Conservation (phyloP, 371 early-diverging fungal genomes). For the Syncephalastrum sp. region DNA sequence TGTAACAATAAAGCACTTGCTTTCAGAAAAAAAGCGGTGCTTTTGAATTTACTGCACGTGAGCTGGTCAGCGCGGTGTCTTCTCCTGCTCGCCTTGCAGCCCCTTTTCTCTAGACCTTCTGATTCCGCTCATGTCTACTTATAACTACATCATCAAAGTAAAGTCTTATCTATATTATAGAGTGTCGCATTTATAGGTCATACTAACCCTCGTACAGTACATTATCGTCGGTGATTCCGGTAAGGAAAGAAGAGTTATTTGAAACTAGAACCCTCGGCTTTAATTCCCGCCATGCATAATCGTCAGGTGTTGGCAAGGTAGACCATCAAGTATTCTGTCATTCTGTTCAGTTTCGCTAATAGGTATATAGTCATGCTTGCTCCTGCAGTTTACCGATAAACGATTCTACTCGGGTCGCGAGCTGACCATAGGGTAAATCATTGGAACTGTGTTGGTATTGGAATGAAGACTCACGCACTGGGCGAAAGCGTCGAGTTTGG, state of each 20-base stretch:
- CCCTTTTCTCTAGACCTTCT: constrained; percentile 10
- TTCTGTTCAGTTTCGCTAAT: background rate
- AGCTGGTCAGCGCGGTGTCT: too few species aligned
- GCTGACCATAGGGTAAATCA: constrained; percentile 75
- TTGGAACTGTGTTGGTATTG: background rate
- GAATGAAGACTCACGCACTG: background rate
- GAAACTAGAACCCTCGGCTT: background rate
- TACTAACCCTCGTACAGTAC: constrained; percentile 19
- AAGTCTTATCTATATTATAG: background rate
- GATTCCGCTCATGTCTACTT: constrained; percentile 30
- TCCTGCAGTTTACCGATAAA: constrained; percentile 83
- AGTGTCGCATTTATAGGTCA: background rate
- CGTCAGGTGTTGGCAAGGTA: constrained; percentile 29
- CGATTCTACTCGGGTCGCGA: constrained; percentile 83
- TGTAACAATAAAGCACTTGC: too few species aligned
- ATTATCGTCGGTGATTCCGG: constrained; percentile 52
- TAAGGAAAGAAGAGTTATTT: constrained; percentile 9
- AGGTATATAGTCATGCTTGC: constrained; percentile 66
- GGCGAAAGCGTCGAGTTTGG: constrained; percentile 76
- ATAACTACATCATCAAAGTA: constrained; percentile 47
- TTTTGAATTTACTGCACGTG: too few species aligned
- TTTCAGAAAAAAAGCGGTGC: too few species aligned
- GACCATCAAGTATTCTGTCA: background rate
- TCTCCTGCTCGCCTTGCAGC: constrained; percentile 4
- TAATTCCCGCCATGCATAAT: background rate